phyloP scores from a whole-genome alignment of 2,329 filamentous ascomycete genomes.

The Cytospora mali region DNA sequence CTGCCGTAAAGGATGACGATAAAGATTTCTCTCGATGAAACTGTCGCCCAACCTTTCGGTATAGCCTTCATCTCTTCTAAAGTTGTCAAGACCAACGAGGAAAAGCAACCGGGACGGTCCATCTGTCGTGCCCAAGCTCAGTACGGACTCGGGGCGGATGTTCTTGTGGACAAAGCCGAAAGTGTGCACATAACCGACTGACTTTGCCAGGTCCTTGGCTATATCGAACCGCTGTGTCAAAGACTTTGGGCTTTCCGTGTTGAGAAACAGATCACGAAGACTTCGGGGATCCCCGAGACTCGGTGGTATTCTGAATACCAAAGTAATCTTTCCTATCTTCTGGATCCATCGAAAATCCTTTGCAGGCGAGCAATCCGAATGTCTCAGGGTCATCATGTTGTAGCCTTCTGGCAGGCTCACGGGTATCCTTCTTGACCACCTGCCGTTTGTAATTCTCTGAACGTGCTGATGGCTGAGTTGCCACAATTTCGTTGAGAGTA shows the following conservation, averaged over 20 bases:
- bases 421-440: background rate
- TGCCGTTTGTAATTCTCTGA: background rate
- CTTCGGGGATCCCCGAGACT: background rate
- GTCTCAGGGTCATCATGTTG: background rate
- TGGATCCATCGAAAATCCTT: constrained; percentile 1
- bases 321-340: background rate
- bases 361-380: constrained; percentile 12
- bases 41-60: background rate
- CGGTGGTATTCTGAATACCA: background rate
- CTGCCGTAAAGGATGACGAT: background rate
- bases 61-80: background rate
- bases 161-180: constrained; percentile 15
- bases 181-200: constrained; percentile 3
- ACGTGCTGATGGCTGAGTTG: background rate
- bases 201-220: constrained; percentile 5
- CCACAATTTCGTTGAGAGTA: background rate
- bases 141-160: constrained; percentile 5
- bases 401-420: constrained; percentile 9
- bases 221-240: background rate
- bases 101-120: background rate
- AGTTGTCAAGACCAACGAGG: background rate
- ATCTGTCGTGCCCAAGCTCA: background rate
- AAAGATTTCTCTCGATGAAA: background rate
- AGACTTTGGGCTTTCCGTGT: background rate
- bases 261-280: constrained; percentile 6